These are phyloP conservation scores for Dryas octopetala DNA, from an alignment of 306 rosid species.

Conservation along the genomic window DNA sequence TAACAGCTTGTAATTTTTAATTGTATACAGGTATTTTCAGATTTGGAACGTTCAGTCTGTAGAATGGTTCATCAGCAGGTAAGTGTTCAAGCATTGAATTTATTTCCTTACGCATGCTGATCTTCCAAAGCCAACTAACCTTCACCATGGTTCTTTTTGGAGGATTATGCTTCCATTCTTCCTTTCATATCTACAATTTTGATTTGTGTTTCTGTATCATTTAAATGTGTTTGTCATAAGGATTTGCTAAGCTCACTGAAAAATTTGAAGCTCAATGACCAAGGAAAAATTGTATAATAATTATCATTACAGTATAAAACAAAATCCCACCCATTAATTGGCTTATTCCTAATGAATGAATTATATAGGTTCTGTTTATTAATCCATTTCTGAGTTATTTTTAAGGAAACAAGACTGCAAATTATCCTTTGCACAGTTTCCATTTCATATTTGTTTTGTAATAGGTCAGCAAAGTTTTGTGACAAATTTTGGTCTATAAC, in stretches of 20 bases:
- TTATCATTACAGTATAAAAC: not conserved
- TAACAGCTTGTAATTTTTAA: conserved; percentile 17
- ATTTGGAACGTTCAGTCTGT: conserved; percentile 93
- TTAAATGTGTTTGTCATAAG: not conserved
- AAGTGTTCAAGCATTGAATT: conserved; percentile 23
- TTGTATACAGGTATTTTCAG: conserved; percentile 79
- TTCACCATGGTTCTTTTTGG: not conserved
- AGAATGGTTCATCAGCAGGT: conserved; percentile 99
- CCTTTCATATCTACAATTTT: not conserved
- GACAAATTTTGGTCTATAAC: not conserved
- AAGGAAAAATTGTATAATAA: not conserved
- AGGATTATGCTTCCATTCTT: not conserved
- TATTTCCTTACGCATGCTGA: not conserved
- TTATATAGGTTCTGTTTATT: not conserved
- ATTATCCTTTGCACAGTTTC: not conserved
- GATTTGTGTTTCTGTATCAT: not conserved
- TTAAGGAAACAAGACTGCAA: not conserved
- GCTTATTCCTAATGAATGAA: not conserved
- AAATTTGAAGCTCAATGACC: not conserved
- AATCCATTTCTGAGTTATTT: not conserved
- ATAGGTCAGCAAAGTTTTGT: not conserved
- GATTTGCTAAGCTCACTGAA: not conserved
- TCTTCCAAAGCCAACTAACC: not conserved
- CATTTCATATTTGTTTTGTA: not conserved
- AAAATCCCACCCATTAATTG: not conserved